Percentiles rank a stretch among this genome's conserved stretches.
Conservation (phyloP, 345 rosid species). For the Bretschneidera sinensis region DNA sequence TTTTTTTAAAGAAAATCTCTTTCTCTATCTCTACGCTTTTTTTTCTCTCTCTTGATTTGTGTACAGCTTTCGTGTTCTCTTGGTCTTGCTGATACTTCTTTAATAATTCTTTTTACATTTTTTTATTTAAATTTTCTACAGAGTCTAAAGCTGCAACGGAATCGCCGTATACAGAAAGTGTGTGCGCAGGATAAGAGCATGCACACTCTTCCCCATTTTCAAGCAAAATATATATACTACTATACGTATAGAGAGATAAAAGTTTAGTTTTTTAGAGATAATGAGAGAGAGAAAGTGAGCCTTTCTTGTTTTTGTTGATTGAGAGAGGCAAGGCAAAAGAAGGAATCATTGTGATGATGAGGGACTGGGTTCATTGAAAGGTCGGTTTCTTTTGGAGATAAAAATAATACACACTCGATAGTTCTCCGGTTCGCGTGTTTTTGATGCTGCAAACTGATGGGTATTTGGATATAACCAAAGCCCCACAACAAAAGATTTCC, state of each 20-base stretch:
- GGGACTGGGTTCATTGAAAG: constrained; percentile 37
- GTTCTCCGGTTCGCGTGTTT: constrained; percentile 50
- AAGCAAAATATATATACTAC: constrained; percentile 28
- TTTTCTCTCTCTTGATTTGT: not conserved
- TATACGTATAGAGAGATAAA: constrained; percentile 16
- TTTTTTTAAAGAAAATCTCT: constrained; percentile 9
- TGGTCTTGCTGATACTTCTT: constrained; percentile 23
- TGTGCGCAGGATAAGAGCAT: constrained; percentile 59
- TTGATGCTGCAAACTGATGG: constrained; percentile 46
- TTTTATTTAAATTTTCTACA: constrained; percentile 9
- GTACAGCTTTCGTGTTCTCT: constrained; percentile 46
- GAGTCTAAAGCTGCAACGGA: constrained; percentile 84
- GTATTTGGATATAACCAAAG: constrained; percentile 27
- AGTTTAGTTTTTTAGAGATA: not conserved
- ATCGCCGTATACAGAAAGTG: constrained; percentile 60
- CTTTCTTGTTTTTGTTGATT: not conserved
- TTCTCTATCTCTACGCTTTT: not conserved
- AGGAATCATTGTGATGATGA: constrained; percentile 19
- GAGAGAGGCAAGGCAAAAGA: constrained; percentile 4
- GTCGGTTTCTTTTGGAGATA: constrained; percentile 45
- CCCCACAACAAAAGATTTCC: constrained; percentile 37
- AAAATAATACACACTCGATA: constrained; percentile 14
- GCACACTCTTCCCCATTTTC: constrained; percentile 54
- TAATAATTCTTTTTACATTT: constrained; percentile 13
- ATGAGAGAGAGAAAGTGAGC: constrained; percentile 8